Evolutionary conservation across 331 rosid genomes (phyloP), one percentile per base, ranked within the genome.

Genomic region (Acacia pycnantha): DNA sequence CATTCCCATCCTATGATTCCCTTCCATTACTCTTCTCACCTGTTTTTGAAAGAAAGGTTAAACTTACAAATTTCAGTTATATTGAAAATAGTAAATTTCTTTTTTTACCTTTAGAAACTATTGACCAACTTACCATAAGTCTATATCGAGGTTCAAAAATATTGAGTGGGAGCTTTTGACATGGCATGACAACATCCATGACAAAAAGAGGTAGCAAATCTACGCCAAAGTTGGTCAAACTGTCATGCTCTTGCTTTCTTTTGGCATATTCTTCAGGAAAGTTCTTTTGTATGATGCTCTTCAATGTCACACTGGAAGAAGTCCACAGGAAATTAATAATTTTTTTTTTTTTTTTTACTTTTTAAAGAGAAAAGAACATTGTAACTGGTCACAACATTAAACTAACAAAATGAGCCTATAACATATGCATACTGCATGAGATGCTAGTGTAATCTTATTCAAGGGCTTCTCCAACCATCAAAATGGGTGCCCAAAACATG

Each of bases 1-100:
- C 99, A 96, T 96, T 92, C 99, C 99, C 99, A 96, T 96, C 65
- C 99, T 93, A 84, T 84, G 99, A 82, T 91, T 94, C 86, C 99
- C 99, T 90, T 92, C 98, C 98, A 96, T 93, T 88, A 92, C 85
- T 85, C 99, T 94, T 91, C 99, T 92, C 78, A 96, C 91, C 99
- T 96, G 90, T 89, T 44, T 79, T 56, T 66, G 54, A 77, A 54
- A 78, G 29, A 65, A 35, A 6, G 18, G 8, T 6, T 14, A 16
- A 50, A 50, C 26, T 40, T 26, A 26, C 43, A 64, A 13, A 12
- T 76, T 21, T 56, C 70, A 43, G 70, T 65, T 54, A 73, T 41
- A 79, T 33, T 46, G 43, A 46, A 31, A 31, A 14, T 2, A 11
- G 4, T 15, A 73, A 68, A n/a, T 43, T 43, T 2, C 18, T 5